Percentiles rank a stretch among this genome's conserved stretches.
Conservation (phyloP, 148 eudicot species). For the Silene latifolia region DNA sequence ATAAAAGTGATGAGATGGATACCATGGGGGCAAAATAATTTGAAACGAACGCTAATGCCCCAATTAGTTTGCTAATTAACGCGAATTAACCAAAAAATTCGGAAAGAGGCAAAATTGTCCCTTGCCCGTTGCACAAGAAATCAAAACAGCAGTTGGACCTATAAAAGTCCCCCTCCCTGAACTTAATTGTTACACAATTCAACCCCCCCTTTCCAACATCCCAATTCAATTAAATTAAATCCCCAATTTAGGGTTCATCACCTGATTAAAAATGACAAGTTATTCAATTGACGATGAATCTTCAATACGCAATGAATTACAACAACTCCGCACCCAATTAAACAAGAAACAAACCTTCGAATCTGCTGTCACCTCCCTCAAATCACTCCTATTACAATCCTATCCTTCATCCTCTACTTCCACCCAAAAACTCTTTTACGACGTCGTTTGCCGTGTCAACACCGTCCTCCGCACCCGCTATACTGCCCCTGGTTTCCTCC, state of each 20-base stretch:
- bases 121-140: background rate
- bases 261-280: background rate
- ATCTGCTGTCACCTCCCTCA: slow-evolving; percentile 49
- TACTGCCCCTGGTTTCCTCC: slow-evolving; percentile 75
- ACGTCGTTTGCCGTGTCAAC: slow-evolving; percentile 74
- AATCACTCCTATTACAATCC: slow-evolving; percentile 43
- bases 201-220: background rate
- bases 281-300: slow-evolving; percentile 6
- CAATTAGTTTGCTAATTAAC: too few relatives aligned
- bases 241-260: background rate
- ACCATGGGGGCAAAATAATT: too few relatives aligned
- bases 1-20: too few relatives aligned
- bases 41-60: too few relatives aligned
- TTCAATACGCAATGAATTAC: slow-evolving; percentile 31
- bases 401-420: slow-evolving; percentile 63
- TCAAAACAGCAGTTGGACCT: background rate
- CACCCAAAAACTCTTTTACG: slow-evolving; percentile 54
- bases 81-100: too few relatives aligned
- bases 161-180: background rate
- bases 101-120: background rate
- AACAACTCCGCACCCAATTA: slow-evolving; percentile 62
- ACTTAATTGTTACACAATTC: background rate
- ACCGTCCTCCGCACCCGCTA: slow-evolving; percentile 79
- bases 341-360: slow-evolving; percentile 71
- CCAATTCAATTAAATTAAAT: background rate